Percentiles rank a stretch among this genome's conserved stretches.
These are phyloP conservation scores for Catenaria anguillulae DNA, from an alignment of 371 early-diverging fungal genomes.

Conservation along the genomic window DNA sequence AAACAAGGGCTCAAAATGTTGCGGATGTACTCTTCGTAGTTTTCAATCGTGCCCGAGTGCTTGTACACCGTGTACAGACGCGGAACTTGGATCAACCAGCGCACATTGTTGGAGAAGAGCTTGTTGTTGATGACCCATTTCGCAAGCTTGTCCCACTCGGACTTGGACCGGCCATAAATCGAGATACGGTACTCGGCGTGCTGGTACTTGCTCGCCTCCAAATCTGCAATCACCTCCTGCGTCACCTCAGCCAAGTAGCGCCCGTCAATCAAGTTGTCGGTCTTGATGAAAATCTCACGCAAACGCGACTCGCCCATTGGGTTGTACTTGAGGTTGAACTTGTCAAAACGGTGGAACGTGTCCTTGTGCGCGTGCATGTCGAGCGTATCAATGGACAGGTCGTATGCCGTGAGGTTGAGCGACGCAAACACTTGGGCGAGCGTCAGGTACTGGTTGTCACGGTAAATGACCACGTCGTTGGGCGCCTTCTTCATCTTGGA, in stretches of 20 bases:
- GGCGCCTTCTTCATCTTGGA: constrained; percentile 74
- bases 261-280: constrained; percentile 88
- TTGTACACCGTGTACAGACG: constrained; percentile 88
- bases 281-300: constrained; percentile 86
- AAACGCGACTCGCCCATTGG: constrained; percentile 63
- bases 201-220: constrained; percentile 92
- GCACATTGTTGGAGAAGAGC: constrained; percentile 76
- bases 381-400: constrained; percentile 88
- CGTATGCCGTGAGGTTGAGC: constrained; percentile 90
- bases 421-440: constrained; percentile 73
- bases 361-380: constrained; percentile 91
- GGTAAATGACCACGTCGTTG: constrained; percentile 57
- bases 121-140: constrained; percentile 87
- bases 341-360: constrained; percentile 36
- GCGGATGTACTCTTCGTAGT: constrained; percentile 64
- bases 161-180: constrained; percentile 26
- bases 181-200: constrained; percentile 47
- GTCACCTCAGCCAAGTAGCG: constrained; percentile 89
- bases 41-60: constrained; percentile 39
- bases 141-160: constrained; percentile 94
- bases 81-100: constrained; percentile 95
- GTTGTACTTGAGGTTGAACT: constrained; percentile 94
- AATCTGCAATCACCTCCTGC: constrained; percentile 82
- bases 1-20: constrained; percentile 89
- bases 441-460: constrained; percentile 55